Percentiles rank a stretch among this genome's conserved stretches.
Evolutionary conservation across 225 moss, liverwort and hornwort species (phyloP).

Genomic region (Rhytidiadelphus loreus): DNA sequence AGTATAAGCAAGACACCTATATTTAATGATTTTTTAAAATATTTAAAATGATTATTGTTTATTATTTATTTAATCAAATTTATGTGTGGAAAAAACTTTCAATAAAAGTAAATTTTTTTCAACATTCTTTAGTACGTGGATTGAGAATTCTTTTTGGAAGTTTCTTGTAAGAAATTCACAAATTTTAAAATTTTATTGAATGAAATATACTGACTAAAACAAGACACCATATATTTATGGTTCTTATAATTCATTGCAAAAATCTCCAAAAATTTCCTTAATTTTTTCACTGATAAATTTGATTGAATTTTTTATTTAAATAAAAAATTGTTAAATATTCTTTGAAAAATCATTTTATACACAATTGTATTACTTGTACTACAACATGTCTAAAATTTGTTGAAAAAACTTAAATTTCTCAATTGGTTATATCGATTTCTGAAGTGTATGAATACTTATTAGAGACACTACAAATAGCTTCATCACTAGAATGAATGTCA

Average conservation of each 20-base stretch:
- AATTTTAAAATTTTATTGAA: not conserved
- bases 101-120: not conserved
- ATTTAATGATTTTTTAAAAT: not conserved
- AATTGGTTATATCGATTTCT: not conserved
- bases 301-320: not conserved
- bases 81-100: not conserved
- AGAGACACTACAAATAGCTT: too few species aligned
- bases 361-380: not conserved
- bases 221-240: too few species aligned
- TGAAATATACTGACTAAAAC: not conserved
- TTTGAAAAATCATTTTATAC: not conserved
- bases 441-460: not conserved
- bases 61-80: not conserved
- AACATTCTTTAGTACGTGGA: not conserved
- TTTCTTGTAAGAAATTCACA: accelerated
- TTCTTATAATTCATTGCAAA: not conserved
- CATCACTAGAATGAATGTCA: not conserved
- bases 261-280: accelerated
- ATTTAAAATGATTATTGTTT: too few species aligned
- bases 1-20: not conserved
- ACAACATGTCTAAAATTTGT: not conserved
- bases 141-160: too few species aligned
- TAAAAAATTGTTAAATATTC: accelerated
- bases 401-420: not conserved
- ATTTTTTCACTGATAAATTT: too few species aligned